A percentile compares a stretch with the other conserved stretches of the same genome.
Evolutionary conservation across 2,329 filamentous ascomycete species (phyloP).

Genomic region (Eutypella sp.): DNA sequence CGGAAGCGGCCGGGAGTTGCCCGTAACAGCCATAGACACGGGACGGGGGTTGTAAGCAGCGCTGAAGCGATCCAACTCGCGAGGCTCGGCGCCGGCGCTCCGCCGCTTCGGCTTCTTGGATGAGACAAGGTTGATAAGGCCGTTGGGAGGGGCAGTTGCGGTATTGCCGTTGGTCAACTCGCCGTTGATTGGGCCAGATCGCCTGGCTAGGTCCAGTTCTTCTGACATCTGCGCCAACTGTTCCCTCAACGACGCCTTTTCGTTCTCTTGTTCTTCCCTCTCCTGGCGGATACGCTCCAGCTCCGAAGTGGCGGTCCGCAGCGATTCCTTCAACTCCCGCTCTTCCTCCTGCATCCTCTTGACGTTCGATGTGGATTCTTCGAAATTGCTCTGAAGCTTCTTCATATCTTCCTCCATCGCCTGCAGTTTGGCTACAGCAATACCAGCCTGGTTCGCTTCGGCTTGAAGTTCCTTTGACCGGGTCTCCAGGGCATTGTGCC

Average conservation of each 20-base stretch:
- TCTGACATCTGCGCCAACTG: slow-evolving; percentile 88
- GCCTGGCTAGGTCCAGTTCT: slow-evolving; percentile 82
- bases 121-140: slow-evolving; percentile 92
- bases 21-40: slow-evolving; percentile 86
- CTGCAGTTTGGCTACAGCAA: slow-evolving; percentile 82
- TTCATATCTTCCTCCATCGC: slow-evolving; percentile 95
- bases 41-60: slow-evolving; percentile 89
- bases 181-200: slow-evolving; percentile 66
- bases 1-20: slow-evolving; percentile 60
- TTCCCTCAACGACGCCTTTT: slow-evolving; percentile 80
- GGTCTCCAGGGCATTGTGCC: slow-evolving; percentile 84
- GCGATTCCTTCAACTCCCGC: slow-evolving; percentile 74
- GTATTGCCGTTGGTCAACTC: slow-evolving; percentile 62
- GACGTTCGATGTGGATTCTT: slow-evolving; percentile 84
- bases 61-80: slow-evolving; percentile 85
- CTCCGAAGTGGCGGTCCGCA: slow-evolving; percentile 74
- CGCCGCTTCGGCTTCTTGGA: slow-evolving; percentile 96
- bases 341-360: slow-evolving; percentile 95
- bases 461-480: slow-evolving; percentile 90
- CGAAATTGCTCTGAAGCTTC: slow-evolving; percentile 81
- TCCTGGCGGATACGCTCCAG: slow-evolving; percentile 73
- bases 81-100: slow-evolving; percentile 81
- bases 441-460: slow-evolving; percentile 96
- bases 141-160: slow-evolving; percentile 55
- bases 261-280: slow-evolving; percentile 72